Evolutionary conservation across 148 eudicot genomes (phyloP).

Genomic region (Cornus kousa): DNA sequence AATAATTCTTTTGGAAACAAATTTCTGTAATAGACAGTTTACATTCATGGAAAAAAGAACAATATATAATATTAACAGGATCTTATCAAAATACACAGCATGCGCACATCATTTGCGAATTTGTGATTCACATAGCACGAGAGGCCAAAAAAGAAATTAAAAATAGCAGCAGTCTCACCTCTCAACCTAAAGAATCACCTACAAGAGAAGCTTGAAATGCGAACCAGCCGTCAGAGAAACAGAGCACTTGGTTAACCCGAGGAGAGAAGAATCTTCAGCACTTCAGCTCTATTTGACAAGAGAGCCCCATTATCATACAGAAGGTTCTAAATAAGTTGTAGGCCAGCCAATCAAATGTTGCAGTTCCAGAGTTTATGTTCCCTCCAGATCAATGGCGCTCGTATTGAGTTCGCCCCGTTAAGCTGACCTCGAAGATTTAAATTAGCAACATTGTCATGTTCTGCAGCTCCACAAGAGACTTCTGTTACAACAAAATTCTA

Average conservation of each 20-base stretch:
- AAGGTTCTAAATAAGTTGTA: slow-evolving; percentile 14
- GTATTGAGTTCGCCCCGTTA: not conserved
- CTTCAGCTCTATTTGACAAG: slow-evolving; percentile 15
- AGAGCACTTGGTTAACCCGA: slow-evolving; percentile 3
- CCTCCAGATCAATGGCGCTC: slow-evolving; percentile 12
- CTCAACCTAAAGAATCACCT: slow-evolving; percentile 10
- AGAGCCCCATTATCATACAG: slow-evolving; percentile 26
- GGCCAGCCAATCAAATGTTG: slow-evolving; percentile 4
- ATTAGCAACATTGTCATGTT: slow-evolving; percentile 13
- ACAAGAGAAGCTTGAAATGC: not conserved
- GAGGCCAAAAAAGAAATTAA: not conserved
- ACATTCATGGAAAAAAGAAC: not conserved
- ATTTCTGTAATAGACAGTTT: not conserved
- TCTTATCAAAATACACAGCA: not conserved
- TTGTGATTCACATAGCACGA: not conserved
- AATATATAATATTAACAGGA: not conserved
- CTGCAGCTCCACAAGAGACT: slow-evolving; percentile 15
- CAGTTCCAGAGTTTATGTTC: slow-evolving; percentile 9
- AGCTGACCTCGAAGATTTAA: not conserved
- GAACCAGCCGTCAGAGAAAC: not conserved
- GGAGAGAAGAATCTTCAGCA: slow-evolving; percentile 38
- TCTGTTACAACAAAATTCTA: slow-evolving; percentile 22
- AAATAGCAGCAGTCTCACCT: not conserved
- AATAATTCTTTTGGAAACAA: not conserved
- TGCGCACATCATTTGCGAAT: slow-evolving; percentile 1